Evolutionary conservation across 305 asterid genomes (phyloP).

Genomic region (Coffea humblotiana): DNA sequence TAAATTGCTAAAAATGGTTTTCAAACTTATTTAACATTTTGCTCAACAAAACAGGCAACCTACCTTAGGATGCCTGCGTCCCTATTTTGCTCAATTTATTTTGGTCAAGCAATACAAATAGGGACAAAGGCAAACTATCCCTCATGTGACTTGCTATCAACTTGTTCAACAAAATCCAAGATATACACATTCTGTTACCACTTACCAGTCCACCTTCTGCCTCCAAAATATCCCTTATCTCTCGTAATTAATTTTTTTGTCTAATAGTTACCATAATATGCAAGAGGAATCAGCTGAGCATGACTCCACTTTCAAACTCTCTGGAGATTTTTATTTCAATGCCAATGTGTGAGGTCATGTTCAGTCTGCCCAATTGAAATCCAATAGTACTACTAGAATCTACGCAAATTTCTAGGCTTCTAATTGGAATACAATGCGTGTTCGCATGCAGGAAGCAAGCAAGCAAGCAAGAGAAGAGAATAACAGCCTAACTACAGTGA

Average conservation of each 20-base stretch:
- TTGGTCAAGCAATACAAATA: too few relatives aligned
- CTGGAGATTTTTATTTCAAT: background rate
- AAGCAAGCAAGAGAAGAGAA: constrained; percentile 1
- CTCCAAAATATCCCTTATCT: too few relatives aligned
- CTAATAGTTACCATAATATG: too few relatives aligned
- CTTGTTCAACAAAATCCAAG: too few relatives aligned
- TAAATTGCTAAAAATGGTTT: background rate
- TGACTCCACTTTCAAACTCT: background rate
- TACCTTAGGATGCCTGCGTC: background rate
- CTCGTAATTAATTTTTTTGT: too few relatives aligned
- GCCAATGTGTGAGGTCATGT: too few relatives aligned
- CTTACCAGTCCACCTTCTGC: too few relatives aligned
- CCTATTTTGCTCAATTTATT: background rate
- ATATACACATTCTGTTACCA: too few relatives aligned
- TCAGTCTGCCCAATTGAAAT: too few relatives aligned
- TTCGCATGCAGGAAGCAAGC: constrained; percentile 1
- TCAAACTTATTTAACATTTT: background rate
- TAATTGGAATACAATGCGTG: background rate
- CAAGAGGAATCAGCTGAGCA: background rate
- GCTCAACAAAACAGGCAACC: background rate
- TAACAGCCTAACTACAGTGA: constrained; percentile 7
- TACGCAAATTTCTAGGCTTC: background rate
- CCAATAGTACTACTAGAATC: too few relatives aligned
- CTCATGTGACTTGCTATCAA: too few relatives aligned
- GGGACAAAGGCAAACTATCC: too few relatives aligned